phyloP scores from a whole-genome alignment of 1,139 yeast genomes.

The Kodamaea plutei region DNA sequence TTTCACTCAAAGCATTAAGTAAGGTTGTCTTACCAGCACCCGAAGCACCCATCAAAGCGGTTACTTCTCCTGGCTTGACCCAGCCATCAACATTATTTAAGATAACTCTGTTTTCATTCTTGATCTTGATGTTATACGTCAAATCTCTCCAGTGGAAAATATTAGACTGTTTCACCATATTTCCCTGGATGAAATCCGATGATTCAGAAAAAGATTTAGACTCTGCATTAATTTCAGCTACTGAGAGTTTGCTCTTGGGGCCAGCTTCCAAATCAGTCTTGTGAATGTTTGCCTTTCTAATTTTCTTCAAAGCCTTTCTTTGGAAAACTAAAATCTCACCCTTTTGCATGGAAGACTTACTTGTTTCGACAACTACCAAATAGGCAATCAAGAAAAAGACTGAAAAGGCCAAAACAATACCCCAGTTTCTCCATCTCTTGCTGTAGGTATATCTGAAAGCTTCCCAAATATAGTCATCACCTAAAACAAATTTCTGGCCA shows the following conservation, averaged over 20 bases:
- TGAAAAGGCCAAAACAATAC: slow-evolving; percentile 58
- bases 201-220: slow-evolving; percentile 3
- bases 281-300: slow-evolving; percentile 24
- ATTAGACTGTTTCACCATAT: slow-evolving; percentile 22
- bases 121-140: slow-evolving; percentile 68
- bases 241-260: slow-evolving; percentile 13
- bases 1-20: slow-evolving; percentile 70
- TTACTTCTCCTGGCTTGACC: slow-evolving; percentile 33
- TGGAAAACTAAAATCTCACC: slow-evolving; percentile 79
- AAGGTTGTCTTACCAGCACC: slow-evolving; percentile 85
- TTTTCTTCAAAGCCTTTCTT: slow-evolving; percentile 22
- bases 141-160: slow-evolving; percentile 80
- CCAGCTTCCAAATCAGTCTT: slow-evolving; percentile 14
- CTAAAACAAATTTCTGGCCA: slow-evolving; percentile 53
- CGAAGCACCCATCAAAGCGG: slow-evolving; percentile 65
- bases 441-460: slow-evolving; percentile 47
- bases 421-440: slow-evolving; percentile 84
- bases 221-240: slow-evolving; percentile 8
- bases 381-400: slow-evolving; percentile 54
- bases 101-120: slow-evolving; percentile 56
- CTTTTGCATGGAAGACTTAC: slow-evolving; percentile 73
- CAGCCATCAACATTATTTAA: slow-evolving; percentile 71
- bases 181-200: slow-evolving; percentile 6
- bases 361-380: slow-evolving; percentile 55
- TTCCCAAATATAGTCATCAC: slow-evolving; percentile 50